Evolutionary conservation across 768 basidiomycete genomes (phyloP).

Genomic region (Mycena filopes): DNA sequence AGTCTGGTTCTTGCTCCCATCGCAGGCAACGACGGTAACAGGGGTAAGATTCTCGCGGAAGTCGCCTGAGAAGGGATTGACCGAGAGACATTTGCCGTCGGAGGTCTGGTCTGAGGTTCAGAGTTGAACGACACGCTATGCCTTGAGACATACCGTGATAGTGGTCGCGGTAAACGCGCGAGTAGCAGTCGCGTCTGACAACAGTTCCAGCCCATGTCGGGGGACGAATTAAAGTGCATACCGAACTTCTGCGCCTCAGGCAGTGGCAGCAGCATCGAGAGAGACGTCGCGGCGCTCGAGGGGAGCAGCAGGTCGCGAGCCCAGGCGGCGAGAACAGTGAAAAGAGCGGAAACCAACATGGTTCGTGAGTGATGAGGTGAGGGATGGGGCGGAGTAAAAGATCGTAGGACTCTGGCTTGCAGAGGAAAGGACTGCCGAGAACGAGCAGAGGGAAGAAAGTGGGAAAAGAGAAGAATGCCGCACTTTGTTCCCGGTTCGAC

Average conservation of each 20-base stretch:
- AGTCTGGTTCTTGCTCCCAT: conserved; percentile 35
- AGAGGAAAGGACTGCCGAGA: conserved; percentile 16
- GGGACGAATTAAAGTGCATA: too few species aligned
- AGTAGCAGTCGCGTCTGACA: conserved; percentile 31
- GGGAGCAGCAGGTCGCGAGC: conserved; percentile 30
- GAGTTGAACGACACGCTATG: background rate
- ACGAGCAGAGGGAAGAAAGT: background rate
- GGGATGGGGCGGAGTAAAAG: conserved; percentile 10
- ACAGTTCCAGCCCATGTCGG: too few species aligned
- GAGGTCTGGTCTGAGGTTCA: conserved; percentile 30
- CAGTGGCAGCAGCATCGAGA: conserved; percentile 28
- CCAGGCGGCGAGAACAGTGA: conserved; percentile 34
- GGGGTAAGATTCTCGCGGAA: conserved; percentile 40
- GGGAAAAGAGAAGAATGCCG: background rate
- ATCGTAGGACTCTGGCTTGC: conserved; percentile 34
- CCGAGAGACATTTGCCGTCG: conserved; percentile 37
- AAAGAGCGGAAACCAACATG: conserved; percentile 34
- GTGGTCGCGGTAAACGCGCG: conserved; percentile 36
- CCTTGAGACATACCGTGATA: conserved; percentile 28
- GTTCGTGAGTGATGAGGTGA: background rate
- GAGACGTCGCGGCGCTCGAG: conserved; percentile 26
- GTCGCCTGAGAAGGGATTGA: conserved; percentile 37
- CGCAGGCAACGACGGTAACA: conserved; percentile 29
- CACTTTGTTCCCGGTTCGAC: background rate
- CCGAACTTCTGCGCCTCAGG: conserved; percentile 34